These are phyloP conservation scores for Mariannaea sp. DNA, from an alignment of 2,329 filamentous ascomycete species.

Conservation along the genomic window DNA sequence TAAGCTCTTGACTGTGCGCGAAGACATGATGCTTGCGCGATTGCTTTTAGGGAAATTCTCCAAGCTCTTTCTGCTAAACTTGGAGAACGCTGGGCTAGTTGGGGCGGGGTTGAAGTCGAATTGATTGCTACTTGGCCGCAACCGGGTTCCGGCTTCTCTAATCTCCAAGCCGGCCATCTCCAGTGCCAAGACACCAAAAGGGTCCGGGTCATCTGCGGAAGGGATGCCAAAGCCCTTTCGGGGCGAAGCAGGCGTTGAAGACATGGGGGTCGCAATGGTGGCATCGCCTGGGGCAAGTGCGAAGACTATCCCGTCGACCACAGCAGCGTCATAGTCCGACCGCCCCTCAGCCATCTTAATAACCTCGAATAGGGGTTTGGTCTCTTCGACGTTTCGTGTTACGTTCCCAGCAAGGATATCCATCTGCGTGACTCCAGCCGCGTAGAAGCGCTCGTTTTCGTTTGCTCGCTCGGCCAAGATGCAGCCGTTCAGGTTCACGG, in stretches of 20 bases:
- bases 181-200: constrained; percentile 88
- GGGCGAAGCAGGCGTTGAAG: constrained; percentile 43
- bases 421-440: constrained; percentile 54
- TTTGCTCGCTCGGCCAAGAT: constrained; percentile 61
- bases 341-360: constrained; percentile 88
- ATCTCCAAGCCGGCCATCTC: constrained; percentile 90
- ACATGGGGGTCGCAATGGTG: constrained; percentile 54
- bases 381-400: constrained; percentile 58
- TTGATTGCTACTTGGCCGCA: constrained; percentile 74
- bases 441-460: constrained; percentile 65
- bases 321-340: constrained; percentile 68
- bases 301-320: constrained; percentile 67
- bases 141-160: constrained; percentile 76
- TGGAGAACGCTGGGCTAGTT: constrained; percentile 70
- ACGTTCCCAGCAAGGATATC: constrained; percentile 64
- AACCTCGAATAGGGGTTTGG: constrained; percentile 72
- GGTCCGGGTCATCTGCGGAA: constrained; percentile 81
- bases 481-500: constrained; percentile 60
- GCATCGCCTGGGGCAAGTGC: constrained; percentile 79
- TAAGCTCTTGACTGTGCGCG: constrained; percentile 69
- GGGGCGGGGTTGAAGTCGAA: constrained; percentile 83
- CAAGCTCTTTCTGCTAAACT: constrained; percentile 67
- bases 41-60: constrained; percentile 69
- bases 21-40: constrained; percentile 76
- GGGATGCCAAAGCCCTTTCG: constrained; percentile 75